Evolutionary conservation across 2,329 filamentous ascomycete genomes (phyloP).

Genomic region (Alternaria infectoria): DNA sequence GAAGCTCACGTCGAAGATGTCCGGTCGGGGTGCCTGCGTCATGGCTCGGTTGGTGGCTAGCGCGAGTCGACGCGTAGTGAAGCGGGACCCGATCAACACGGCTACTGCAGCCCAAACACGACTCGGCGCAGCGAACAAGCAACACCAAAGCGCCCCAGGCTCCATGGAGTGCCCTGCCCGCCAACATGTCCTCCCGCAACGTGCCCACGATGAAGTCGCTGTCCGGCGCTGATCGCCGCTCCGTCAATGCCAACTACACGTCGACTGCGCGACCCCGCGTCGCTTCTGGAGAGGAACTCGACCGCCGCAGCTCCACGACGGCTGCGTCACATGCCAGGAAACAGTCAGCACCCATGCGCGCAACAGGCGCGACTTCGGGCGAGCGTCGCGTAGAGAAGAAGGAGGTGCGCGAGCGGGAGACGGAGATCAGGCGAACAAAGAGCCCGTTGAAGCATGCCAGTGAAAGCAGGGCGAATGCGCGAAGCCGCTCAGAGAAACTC

Average conservation of each 20-base stretch:
- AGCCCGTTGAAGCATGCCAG: constrained; percentile 46
- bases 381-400: constrained; percentile 46
- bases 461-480: constrained; percentile 42
- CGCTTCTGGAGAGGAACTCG: constrained; percentile 42
- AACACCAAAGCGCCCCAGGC: constrained; percentile 15
- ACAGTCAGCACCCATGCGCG: constrained; percentile 29
- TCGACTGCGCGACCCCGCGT: constrained; percentile 47
- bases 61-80: constrained; percentile 20
- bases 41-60: constrained; percentile 20
- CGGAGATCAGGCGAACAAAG: constrained; percentile 41
- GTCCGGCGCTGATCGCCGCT: constrained; percentile 39
- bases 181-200: constrained; percentile 45
- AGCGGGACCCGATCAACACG: constrained; percentile 23
- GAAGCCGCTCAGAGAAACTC: constrained; percentile 42
- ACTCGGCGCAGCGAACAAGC: constrained; percentile 24
- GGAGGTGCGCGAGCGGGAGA: constrained; percentile 46
- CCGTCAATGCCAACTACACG: constrained; percentile 39
- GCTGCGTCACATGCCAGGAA: constrained; percentile 40
- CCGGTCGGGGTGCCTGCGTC: too few species aligned
- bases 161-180: constrained; percentile 34
- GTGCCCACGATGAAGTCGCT: constrained; percentile 37
- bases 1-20: too few species aligned
- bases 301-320: constrained; percentile 28
- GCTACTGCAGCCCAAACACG: constrained; percentile 27
- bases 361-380: constrained; percentile 17